These are phyloP conservation scores for Fusarium stilboides DNA, from an alignment of 2,329 filamentous ascomycete species.

Conservation along the genomic window DNA sequence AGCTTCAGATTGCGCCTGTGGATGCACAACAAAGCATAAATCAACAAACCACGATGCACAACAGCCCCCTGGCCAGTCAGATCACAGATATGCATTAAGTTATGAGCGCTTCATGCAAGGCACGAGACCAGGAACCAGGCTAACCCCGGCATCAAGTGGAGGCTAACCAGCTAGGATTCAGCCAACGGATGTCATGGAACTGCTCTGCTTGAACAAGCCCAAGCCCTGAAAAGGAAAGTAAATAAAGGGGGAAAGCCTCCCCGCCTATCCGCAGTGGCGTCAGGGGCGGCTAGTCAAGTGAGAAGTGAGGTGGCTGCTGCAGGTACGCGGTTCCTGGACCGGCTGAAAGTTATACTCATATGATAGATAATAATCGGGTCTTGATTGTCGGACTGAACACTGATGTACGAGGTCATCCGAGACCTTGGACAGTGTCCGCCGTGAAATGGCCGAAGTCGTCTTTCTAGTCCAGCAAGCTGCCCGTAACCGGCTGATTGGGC, in stretches of 20 bases:
- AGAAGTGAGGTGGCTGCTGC: slow-evolving; percentile 38
- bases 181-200: slow-evolving; percentile 37
- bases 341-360: slow-evolving; percentile 2
- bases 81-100: slow-evolving; percentile 24
- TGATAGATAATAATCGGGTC: neutral
- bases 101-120: slow-evolving; percentile 46
- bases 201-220: slow-evolving; percentile 21
- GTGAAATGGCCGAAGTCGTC: slow-evolving; percentile 31
- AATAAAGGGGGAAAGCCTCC: slow-evolving; percentile 41
- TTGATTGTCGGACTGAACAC: neutral
- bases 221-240: slow-evolving; percentile 40
- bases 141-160: slow-evolving; percentile 33
- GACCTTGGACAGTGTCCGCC: slow-evolving; percentile 26
- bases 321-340: slow-evolving; percentile 40
- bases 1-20: slow-evolving; percentile 6
- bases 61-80: slow-evolving; percentile 31
- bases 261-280: slow-evolving; percentile 42
- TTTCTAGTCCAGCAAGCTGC: neutral
- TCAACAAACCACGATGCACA: slow-evolving; percentile 33
- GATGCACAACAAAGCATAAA: slow-evolving; percentile 36
- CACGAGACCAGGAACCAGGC: slow-evolving; percentile 25
- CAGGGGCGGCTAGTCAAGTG: slow-evolving; percentile 28
- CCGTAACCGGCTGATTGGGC: slow-evolving; percentile 12
- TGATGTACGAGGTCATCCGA: slow-evolving; percentile 15
- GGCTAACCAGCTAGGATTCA: slow-evolving; percentile 7